These are phyloP conservation scores for Tulasnella sp. DNA, from an alignment of 768 basidiomycete species.

Conservation along the genomic window DNA sequence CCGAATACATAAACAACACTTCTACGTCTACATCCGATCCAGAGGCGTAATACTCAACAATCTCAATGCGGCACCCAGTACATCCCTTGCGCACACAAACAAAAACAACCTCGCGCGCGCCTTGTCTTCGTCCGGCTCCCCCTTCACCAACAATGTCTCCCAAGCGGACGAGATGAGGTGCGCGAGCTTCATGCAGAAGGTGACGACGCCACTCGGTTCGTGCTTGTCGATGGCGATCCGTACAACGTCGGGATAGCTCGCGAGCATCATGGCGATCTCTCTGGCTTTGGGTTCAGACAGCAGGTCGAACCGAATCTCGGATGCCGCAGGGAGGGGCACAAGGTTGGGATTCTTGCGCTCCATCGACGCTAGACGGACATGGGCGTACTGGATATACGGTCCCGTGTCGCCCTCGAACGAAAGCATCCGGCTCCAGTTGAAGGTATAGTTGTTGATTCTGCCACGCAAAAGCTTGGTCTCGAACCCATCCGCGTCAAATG, in stretches of 20 bases:
- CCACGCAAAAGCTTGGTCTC: not conserved
- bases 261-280: slow-evolving; percentile 76
- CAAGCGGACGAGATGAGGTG: slow-evolving; percentile 87
- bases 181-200: slow-evolving; percentile 72
- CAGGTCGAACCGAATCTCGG: slow-evolving; percentile 54
- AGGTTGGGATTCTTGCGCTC: slow-evolving; percentile 85
- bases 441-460: slow-evolving; percentile 92
- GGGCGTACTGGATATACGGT: slow-evolving; percentile 92
- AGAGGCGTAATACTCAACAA: slow-evolving; percentile 80
- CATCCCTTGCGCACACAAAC: slow-evolving; percentile 79
- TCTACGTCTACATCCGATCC: slow-evolving; percentile 62
- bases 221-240: slow-evolving; percentile 70
- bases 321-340: slow-evolving; percentile 55
- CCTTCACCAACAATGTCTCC: slow-evolving; percentile 80
- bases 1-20: not conserved
- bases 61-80: slow-evolving; percentile 76
- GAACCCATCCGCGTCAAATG: slow-evolving; percentile 11
- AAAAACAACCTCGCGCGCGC: slow-evolving; percentile 79
- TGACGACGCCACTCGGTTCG: slow-evolving; percentile 86
- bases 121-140: slow-evolving; percentile 60
- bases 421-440: slow-evolving; percentile 88
- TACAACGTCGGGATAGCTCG: slow-evolving; percentile 85
- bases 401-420: slow-evolving; percentile 95
- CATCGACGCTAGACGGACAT: slow-evolving; percentile 84
- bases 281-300: slow-evolving; percentile 63